These are phyloP conservation scores for Plasmodium gallinaceum DNA, from an alignment of 169 alveolate species.

Conservation along the genomic window DNA sequence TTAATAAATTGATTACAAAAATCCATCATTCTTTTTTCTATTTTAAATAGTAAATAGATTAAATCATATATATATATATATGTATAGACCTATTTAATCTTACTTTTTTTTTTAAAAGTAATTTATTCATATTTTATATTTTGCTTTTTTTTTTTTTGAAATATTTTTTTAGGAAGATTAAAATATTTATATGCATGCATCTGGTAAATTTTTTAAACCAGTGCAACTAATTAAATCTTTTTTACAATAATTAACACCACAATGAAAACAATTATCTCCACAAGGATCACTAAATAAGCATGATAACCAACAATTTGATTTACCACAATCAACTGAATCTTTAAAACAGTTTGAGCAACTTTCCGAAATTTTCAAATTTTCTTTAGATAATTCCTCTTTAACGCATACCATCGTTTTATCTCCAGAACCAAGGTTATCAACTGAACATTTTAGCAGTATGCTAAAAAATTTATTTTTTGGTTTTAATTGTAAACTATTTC, in stretches of 20 bases:
- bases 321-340: conserved; percentile 67
- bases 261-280: conserved; percentile 21
- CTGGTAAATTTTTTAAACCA: conserved; percentile 42
- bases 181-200: conserved; percentile 27
- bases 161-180: not conserved
- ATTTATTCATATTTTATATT: not conserved
- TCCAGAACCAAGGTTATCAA: conserved; percentile 65
- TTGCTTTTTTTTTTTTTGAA: not conserved
- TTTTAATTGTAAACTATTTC: not conserved
- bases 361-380: conserved; percentile 34
- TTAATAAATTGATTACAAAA: too few species aligned
- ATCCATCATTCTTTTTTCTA: too few species aligned
- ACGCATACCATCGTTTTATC: conserved; percentile 65
- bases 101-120: not conserved
- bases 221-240: conserved; percentile 35
- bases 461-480: conserved; percentile 61
- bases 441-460: conserved; percentile 51
- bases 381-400: conserved; percentile 39
- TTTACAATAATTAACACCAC: conserved; percentile 35
- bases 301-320: conserved; percentile 64
- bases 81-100: not conserved
- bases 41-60: too few species aligned
- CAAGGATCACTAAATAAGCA: conserved; percentile 68
- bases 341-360: conserved; percentile 54
- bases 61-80: conserved; percentile 5